Base-by-base conservation (phyloP, 176 grass and related monocot genomes). In the Coix lacrymajobi region DNA sequence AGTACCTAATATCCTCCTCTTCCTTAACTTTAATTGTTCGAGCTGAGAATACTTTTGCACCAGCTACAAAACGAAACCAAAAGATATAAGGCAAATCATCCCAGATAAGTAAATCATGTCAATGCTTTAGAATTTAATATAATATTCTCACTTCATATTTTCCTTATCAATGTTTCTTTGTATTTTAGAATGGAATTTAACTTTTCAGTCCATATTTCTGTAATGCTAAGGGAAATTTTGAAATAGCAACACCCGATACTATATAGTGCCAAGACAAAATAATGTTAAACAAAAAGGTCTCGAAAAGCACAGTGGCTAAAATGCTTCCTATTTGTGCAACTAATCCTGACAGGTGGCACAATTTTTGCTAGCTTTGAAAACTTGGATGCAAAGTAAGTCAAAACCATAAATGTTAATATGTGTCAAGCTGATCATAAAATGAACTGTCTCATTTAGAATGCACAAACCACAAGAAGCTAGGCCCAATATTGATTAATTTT, bases 11-110 rank as follows among this genome's bases (percentile, higher is more conserved):
- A 87, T 79, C 90, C 71, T 93, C 92, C 34, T 95, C 92, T 74
- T 95, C 96, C 87, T 98, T 98, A 46, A 98, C 87, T 91, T 93
- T 98, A 86, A 98, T 88, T 83, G 87, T 87, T 34, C 87, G 90
- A 66, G 87, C 96, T 61, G 92, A 88, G 72, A 92, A 95, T 76
- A 98, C 73, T 91, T 85, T 95, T 90, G 96, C 90, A 71, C 87
- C 73, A 51, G 89, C 96, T 98, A 82, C 77, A 64, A 80, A 75
- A 84, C 44, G 32, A 85, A 80, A 57, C 36, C 45, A 83, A 52
- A 77, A 79, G 76, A 49, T 24, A 85, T 29, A 89, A 80, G 39
- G 11, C 11, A 66, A 58, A 71, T 78, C 14, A 62, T 58, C 64
- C 8, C 17, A 68, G 57, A 76, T 40, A 10, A 77, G 17, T 63